Conservation (phyloP, 345 rosid species). For the Eucalyptus marginata region DNA sequence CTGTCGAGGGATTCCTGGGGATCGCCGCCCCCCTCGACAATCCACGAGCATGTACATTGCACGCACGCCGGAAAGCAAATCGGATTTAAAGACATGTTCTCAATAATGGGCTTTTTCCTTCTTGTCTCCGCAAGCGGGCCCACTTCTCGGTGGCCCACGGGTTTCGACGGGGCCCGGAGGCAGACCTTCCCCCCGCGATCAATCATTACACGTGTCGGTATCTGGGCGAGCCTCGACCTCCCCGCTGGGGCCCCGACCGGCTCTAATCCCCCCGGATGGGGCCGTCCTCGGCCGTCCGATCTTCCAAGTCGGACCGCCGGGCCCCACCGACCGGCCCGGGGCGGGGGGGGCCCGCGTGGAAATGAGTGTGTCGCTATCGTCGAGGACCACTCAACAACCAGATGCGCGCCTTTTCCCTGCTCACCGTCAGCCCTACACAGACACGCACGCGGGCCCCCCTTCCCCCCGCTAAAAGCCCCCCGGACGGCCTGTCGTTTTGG, state of each 20-base stretch:
- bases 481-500: background rate
- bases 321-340: too few species aligned
- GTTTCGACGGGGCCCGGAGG: background rate
- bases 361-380: background rate
- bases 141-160: background rate
- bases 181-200: background rate
- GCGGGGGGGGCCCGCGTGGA: background rate
- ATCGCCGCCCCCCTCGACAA: background rate
- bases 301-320: background rate
- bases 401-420: background rate
- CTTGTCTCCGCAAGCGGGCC: background rate
- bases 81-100: background rate
- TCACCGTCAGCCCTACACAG: background rate
- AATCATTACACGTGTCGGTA: background rate
- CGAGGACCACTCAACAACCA: background rate
- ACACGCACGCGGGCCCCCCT: background rate
- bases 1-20: background rate
- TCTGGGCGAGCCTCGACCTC: background rate
- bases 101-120: background rate
- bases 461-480: background rate
- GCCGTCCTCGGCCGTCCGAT: background rate
- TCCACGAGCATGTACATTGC: background rate
- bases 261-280: background rate
- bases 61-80: background rate
- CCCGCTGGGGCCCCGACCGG: background rate